phyloP scores from a whole-genome alignment of 2,329 filamentous ascomycete genomes.

The Colletotrichum sp. region DNA sequence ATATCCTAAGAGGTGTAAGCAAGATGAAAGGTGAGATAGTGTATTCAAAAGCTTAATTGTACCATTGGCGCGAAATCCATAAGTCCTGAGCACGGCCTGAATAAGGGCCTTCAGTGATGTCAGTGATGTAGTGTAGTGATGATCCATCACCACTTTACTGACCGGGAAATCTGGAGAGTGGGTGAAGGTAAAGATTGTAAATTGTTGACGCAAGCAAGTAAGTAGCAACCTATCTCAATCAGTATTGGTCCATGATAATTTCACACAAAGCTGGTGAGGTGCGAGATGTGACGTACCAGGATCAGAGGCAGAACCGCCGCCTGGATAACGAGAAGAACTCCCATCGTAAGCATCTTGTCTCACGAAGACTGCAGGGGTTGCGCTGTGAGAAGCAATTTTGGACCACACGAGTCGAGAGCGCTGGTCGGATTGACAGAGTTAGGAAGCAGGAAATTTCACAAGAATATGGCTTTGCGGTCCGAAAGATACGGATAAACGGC shows the following conservation, averaged over 20 bases:
- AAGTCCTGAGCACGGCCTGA: neutral
- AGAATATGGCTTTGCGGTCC: neutral
- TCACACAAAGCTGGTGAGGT: neutral
- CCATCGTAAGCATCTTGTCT: neutral
- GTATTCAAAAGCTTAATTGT: neutral
- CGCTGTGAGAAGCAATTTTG: neutral
- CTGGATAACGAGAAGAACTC: neutral
- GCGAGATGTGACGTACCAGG: neutral
- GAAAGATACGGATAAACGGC: neutral
- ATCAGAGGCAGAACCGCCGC: neutral
- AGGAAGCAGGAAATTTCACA: neutral
- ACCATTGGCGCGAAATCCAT: slow-evolving; percentile 3
- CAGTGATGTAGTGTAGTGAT: neutral
- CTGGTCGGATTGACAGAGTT: neutral
- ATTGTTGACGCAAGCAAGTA: neutral
- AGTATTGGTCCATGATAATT: neutral
- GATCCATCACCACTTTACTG: neutral
- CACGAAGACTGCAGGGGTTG: neutral
- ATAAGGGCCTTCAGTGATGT: neutral
- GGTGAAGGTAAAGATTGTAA: neutral
- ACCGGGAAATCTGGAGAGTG: neutral
- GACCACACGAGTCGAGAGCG: neutral
- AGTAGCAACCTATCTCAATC: neutral
- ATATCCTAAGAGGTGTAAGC: neutral
- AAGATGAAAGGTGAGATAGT: neutral